Evolutionary conservation across 139 green algal genomes (phyloP).

Genomic region (Closterium sp.): DNA sequence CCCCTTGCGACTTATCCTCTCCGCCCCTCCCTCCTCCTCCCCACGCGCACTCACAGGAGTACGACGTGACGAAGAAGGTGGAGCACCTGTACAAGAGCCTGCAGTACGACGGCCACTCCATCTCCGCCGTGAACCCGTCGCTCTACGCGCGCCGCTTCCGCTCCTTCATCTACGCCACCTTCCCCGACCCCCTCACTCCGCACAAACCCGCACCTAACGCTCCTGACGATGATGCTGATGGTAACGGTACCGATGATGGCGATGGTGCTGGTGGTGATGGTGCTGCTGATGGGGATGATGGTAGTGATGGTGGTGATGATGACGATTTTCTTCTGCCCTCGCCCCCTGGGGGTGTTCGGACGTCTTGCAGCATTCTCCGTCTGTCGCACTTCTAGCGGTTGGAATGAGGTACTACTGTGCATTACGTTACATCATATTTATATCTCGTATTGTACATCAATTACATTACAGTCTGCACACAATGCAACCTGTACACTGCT

Average conservation of each 20-base stretch:
- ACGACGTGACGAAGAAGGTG: constrained; percentile 79
- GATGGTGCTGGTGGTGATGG: not conserved
- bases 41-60: constrained; percentile 71
- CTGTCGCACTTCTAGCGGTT: not conserved
- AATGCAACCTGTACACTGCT: not conserved
- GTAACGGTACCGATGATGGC: not conserved
- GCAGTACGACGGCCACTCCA: constrained; percentile 69
- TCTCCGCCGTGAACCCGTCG: constrained; percentile 76
- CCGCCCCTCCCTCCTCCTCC: constrained; percentile 82
- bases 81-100: constrained; percentile 84
- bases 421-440: not conserved
- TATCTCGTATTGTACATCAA: not conserved
- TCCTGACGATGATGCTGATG: not conserved
- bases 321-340: not conserved
- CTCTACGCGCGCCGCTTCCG: constrained; percentile 66
- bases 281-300: not conserved
- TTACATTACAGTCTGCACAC: not conserved
- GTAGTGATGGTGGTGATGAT: not conserved
- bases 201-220: not conserved
- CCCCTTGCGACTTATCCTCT: constrained; percentile 71
- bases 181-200: not conserved
- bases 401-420: not conserved
- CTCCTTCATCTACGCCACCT: constrained; percentile 39
- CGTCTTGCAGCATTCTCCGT: not conserved
- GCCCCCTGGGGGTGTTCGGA: not conserved